These are phyloP conservation scores for Dalbergia cultrata DNA, from an alignment of 306 rosid species.

Conservation along the genomic window DNA sequence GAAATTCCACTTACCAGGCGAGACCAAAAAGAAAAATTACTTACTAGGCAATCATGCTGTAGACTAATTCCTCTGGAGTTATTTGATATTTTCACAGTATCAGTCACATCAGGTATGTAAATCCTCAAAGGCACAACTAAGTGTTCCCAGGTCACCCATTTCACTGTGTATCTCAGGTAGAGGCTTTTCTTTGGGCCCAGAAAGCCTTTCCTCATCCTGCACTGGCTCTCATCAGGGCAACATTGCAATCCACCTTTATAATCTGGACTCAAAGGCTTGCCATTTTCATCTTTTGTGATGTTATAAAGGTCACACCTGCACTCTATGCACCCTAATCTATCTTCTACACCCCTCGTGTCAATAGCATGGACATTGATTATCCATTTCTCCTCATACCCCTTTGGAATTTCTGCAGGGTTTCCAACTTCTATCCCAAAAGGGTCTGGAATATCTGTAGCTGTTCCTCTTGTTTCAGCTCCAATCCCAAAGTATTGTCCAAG, in stretches of 20 bases:
- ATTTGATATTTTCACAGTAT: slow-evolving; percentile 47
- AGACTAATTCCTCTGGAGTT: slow-evolving; percentile 35
- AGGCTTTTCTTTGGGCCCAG: slow-evolving; percentile 56
- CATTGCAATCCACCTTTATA: slow-evolving; percentile 75
- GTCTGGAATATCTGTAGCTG: slow-evolving; percentile 59
- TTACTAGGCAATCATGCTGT: slow-evolving; percentile 51
- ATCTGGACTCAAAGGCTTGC: slow-evolving; percentile 53
- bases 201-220: slow-evolving; percentile 62
- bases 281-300: slow-evolving; percentile 52
- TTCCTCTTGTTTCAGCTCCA: slow-evolving; percentile 76
- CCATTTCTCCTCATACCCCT: slow-evolving; percentile 76
- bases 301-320: slow-evolving; percentile 77
- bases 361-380: slow-evolving; percentile 72
- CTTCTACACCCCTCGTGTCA: slow-evolving; percentile 76
- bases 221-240: slow-evolving; percentile 64
- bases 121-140: slow-evolving; percentile 63
- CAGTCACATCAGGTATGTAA: slow-evolving; percentile 75
- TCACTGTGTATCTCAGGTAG: slow-evolving; percentile 69
- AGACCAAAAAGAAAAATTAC: too few relatives aligned
- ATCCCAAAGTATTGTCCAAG: slow-evolving; percentile 67
- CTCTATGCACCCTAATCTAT: slow-evolving; percentile 69
- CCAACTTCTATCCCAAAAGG: slow-evolving; percentile 81
- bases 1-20: slow-evolving; percentile 49
- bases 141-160: slow-evolving; percentile 75
- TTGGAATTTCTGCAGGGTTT: slow-evolving; percentile 60